A percentile compares a stretch with the other conserved stretches of the same genome.
Conservation (phyloP, 2,329 filamentous ascomycete genomes). For the Beauveria australis region DNA sequence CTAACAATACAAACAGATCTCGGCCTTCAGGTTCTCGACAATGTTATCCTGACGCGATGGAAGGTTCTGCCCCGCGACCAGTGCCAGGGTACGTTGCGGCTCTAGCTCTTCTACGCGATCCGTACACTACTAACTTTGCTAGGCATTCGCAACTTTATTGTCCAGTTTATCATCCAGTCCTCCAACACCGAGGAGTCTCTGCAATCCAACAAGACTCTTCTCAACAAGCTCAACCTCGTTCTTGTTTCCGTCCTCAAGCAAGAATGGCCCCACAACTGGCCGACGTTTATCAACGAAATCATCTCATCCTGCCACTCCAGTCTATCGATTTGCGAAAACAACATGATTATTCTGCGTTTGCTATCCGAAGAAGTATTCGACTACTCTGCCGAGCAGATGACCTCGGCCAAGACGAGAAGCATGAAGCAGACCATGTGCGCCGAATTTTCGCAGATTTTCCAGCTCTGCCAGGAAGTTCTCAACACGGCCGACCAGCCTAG, state of each 20-base stretch:
- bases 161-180: slow-evolving; percentile 94
- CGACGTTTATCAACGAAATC: slow-evolving; percentile 99
- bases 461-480: slow-evolving; percentile 91
- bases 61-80: slow-evolving; percentile 94
- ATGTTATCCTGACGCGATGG: slow-evolving; percentile 98
- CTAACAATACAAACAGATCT: slow-evolving; percentile 53
- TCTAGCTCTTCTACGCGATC: neutral
- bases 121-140: slow-evolving; percentile 14
- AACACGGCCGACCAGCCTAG: slow-evolving; percentile 81
- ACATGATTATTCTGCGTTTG: slow-evolving; percentile 95
- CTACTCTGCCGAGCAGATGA: slow-evolving; percentile 98
- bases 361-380: slow-evolving; percentile 98
- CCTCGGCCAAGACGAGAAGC: slow-evolving; percentile 92
- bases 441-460: slow-evolving; percentile 97
- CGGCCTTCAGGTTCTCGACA: slow-evolving; percentile 91
- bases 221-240: slow-evolving; percentile 98
- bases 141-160: slow-evolving; percentile 99
- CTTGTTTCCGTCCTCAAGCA: slow-evolving; percentile 97
- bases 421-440: slow-evolving; percentile 98
- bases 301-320: slow-evolving; percentile 92
- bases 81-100: slow-evolving; percentile 60
- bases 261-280: slow-evolving; percentile 99
- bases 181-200: slow-evolving; percentile 85
- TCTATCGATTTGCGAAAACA: slow-evolving; percentile 97
- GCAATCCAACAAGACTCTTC: slow-evolving; percentile 73